Base-by-base conservation (phyloP, 1,139 yeast genomes). In the Geotrichum reessii region DNA sequence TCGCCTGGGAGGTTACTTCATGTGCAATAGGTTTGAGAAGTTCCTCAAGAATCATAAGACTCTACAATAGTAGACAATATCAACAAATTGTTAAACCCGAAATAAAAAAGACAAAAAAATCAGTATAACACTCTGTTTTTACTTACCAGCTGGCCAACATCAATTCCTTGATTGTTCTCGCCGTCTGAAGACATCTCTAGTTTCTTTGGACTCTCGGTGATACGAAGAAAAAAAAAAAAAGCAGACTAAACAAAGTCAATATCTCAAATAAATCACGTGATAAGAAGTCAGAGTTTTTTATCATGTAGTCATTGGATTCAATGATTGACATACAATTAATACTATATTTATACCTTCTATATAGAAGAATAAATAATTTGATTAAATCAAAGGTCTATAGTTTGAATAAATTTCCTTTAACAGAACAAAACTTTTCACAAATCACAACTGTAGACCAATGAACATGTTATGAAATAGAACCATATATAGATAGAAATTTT, bases 11-110 rank as follows among this genome's bases (percentile, higher is more conserved):
- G 3, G 78, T 66, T 2, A 78, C 73, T 51, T 77, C 80, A 56
- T 77, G 78, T 12, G 79, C 72, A 47, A 79, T 67, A 14, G 78
- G 75, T 14, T 69, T 63, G 27, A 80, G 62, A 65, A 80, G 69
- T 50, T 74, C 76, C 50, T 71, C 70, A 33, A 78, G 68, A 2
- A 78, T 69, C 37, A 73, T 63, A 17, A 66, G 56, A 56, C 72
- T 67, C 70, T 68, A 46, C 14, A 9, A 52, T 8, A 22, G n/a
- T n/a, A n/a, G n/a, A n/a, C n/a, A n/a, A n/a, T n/a, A 24, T 44
- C 33, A 52, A n/a, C n/a, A 37, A 52, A 47, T 9, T 1, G n/a
- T 21, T 27, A 12, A 24, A 31, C n/a, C n/a, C n/a, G n/a, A 49
- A 49, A 49, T 4, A 22, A 8, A 31, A 31, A 31, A 14, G n/a